Evolutionary conservation across 306 rosid genomes (phyloP).

Genomic region (Lathyrus sativus): DNA sequence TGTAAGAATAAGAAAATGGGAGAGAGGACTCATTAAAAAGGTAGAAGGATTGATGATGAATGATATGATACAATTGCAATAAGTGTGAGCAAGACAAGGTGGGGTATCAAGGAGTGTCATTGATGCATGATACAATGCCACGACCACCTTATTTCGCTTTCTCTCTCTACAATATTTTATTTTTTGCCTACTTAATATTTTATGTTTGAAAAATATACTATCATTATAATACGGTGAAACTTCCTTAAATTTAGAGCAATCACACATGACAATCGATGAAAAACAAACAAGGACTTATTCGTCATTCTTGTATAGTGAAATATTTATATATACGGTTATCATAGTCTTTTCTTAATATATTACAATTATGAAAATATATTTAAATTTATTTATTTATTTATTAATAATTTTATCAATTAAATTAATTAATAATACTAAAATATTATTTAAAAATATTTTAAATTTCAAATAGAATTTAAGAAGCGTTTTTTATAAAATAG

Average conservation of each 20-base stretch:
- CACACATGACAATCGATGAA: conserved; percentile 37
- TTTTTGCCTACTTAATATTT: not conserved
- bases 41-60: conserved; percentile 5
- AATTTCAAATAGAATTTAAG: no score
- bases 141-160: conserved; percentile 37
- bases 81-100: conserved; percentile 56
- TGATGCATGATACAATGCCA: conserved; percentile 50
- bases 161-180: conserved; percentile 22
- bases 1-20: conserved; percentile 55
- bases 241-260: conserved; percentile 43
- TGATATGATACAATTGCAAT: conserved; percentile 33
- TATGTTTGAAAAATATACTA: not conserved
- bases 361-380: no score
- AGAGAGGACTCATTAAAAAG: conserved; percentile 33
- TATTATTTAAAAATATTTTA: not conserved
- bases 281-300: not conserved
- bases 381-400: no score
- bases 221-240: conserved; percentile 35
- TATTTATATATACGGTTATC: not conserved
- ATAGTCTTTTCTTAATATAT: no score
- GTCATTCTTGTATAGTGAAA: not conserved
- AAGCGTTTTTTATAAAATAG: no score
- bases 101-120: conserved; percentile 37
- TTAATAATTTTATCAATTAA: no score
- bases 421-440: not conserved